phyloP scores from a whole-genome alignment of 306 rosid species.

The Prosopis cineraria region DNA sequence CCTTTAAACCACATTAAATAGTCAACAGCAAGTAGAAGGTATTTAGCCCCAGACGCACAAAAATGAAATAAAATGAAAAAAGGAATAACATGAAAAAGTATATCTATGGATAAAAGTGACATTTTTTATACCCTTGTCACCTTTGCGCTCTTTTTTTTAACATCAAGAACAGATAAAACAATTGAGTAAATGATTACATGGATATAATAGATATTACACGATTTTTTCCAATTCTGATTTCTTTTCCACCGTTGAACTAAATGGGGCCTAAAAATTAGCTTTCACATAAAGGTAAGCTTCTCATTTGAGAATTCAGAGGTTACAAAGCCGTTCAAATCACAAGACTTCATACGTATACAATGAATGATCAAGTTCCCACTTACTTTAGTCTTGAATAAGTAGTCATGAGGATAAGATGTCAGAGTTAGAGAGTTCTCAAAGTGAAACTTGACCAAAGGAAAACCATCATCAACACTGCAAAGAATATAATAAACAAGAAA shows the following conservation, averaged over 20 bases:
- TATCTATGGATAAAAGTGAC: too few species aligned
- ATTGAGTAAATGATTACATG: too few species aligned
- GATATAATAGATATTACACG: too few species aligned
- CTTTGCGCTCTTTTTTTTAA: too few species aligned
- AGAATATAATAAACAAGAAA: constrained; percentile 20
- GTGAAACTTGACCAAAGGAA: constrained; percentile 63
- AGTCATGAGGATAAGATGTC: constrained; percentile 67
- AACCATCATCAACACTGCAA: constrained; percentile 72
- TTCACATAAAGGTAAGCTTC: constrained; percentile 21
- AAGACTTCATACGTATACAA: constrained; percentile 8
- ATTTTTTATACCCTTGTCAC: too few species aligned
- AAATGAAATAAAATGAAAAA: too few species aligned
- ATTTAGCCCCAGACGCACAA: background rate
- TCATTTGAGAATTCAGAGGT: constrained; percentile 3
- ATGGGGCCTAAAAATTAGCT: constrained; percentile 1
- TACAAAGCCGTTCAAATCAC: constrained; percentile 23
- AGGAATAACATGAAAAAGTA: too few species aligned
- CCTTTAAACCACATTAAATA: constrained; percentile 3
- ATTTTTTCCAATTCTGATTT: too few species aligned
- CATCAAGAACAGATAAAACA: too few species aligned
- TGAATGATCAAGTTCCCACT: constrained; percentile 34
- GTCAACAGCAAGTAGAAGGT: background rate
- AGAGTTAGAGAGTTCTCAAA: constrained; percentile 58
- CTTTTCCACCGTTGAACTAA: too few species aligned
- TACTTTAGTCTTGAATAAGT: constrained; percentile 56